A percentile compares a stretch with the other conserved stretches of the same genome.
Evolutionary conservation across 192 early-diverging fungal genomes (phyloP).

Genomic region (Chytriomyces hyalinus): DNA sequence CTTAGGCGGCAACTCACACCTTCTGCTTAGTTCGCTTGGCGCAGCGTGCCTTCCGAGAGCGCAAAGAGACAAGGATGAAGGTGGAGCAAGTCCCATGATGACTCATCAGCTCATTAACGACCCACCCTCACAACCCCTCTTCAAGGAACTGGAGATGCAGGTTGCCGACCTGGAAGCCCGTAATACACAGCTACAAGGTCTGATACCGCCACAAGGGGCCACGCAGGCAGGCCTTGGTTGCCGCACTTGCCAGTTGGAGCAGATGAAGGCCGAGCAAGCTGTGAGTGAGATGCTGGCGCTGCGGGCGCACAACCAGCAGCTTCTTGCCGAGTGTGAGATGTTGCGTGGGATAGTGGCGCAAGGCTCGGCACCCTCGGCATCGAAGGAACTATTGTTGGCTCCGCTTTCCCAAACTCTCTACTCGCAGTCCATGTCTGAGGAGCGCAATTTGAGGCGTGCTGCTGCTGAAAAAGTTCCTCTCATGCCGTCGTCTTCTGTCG

Average conservation of each 20-base stretch:
- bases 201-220: too few relatives aligned
- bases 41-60: not conserved
- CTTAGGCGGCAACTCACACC: too few relatives aligned
- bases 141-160: not conserved
- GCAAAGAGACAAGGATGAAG: not conserved
- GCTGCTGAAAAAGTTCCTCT: too few relatives aligned
- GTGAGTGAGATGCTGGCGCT: too few relatives aligned
- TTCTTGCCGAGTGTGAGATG: not conserved
- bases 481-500: not conserved
- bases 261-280: too few relatives aligned
- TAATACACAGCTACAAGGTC: too few relatives aligned
- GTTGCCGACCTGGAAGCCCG: not conserved
- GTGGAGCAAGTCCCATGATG: not conserved
- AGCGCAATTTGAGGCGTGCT: too few relatives aligned
- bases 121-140: not conserved
- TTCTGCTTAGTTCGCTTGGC: not conserved
- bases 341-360: not conserved
- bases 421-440: too few relatives aligned
- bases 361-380: not conserved
- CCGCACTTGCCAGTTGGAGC: too few relatives aligned
- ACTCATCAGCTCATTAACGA: not conserved
- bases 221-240: too few relatives aligned
- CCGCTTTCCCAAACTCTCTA: too few relatives aligned
- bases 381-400: not conserved
- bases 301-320: not conserved